phyloP scores from a whole-genome alignment of 176 grass and related monocot genomes.

The Oryza nivara region DNA sequence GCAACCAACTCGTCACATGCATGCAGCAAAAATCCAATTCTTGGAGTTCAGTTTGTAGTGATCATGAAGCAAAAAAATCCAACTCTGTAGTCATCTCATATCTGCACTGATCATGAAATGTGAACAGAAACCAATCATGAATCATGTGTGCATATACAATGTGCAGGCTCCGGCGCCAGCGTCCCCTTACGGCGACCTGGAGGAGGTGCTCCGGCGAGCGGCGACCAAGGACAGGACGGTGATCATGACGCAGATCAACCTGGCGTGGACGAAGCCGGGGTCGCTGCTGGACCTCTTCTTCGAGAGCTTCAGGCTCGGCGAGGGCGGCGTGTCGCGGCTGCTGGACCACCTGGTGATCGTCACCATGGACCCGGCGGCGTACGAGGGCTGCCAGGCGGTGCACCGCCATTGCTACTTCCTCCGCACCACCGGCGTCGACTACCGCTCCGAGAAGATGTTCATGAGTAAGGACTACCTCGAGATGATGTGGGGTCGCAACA shows the following conservation, averaged over 20 bases:
- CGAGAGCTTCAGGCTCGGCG: slow-evolving; percentile 71
- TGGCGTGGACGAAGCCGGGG: slow-evolving; percentile 70
- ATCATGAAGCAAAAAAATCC: background rate
- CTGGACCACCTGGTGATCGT: slow-evolving; percentile 87
- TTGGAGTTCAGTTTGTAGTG: background rate
- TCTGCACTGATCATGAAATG: background rate
- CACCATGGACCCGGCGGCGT: slow-evolving; percentile 86
- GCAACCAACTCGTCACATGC: background rate
- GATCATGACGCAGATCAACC: slow-evolving; percentile 92
- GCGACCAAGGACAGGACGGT: slow-evolving; percentile 77
- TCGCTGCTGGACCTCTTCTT: slow-evolving; percentile 95
- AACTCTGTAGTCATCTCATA: background rate
- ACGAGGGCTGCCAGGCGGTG: slow-evolving; percentile 63
- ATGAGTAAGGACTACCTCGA: slow-evolving; percentile 92
- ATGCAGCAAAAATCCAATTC: background rate
- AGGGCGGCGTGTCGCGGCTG: slow-evolving; percentile 63
- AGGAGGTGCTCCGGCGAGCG: slow-evolving; percentile 63
- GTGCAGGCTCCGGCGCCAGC: background rate
- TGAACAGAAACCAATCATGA: background rate
- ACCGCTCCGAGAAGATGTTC: slow-evolving; percentile 78
- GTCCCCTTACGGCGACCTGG: slow-evolving; percentile 59
- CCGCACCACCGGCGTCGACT: slow-evolving; percentile 59
- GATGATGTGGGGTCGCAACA: slow-evolving; percentile 87
- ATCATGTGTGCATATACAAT: background rate
- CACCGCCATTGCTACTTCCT: slow-evolving; percentile 88